These are phyloP conservation scores for Coemansia sp. DNA, from an alignment of 371 early-diverging fungal species.

Conservation along the genomic window DNA sequence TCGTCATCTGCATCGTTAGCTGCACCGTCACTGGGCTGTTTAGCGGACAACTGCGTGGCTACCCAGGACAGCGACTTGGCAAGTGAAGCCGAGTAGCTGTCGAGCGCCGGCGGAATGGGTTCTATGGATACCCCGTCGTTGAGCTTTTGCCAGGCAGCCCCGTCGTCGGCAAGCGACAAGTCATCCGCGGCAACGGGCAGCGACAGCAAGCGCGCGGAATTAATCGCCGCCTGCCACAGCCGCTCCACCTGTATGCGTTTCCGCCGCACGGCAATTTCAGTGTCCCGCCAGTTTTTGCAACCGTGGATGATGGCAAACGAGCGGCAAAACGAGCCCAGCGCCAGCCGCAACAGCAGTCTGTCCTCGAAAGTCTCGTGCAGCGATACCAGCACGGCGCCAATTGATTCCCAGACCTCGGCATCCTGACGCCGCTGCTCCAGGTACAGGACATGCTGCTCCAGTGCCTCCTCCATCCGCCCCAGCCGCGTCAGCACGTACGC, in stretches of 20 bases:
- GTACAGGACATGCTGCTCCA: constrained; percentile 30
- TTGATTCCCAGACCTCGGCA: constrained; percentile 40
- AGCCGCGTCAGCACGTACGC: constrained; percentile 23
- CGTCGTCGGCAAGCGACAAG: not conserved
- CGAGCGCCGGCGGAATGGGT: not conserved
- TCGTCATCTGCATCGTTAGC: constrained; percentile 6
- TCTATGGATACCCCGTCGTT: not conserved
- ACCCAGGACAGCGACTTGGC: constrained; percentile 20
- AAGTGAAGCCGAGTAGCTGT: constrained; percentile 1
- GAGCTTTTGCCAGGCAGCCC: not conserved
- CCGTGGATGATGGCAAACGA: constrained; percentile 26
- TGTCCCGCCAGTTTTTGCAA: constrained; percentile 36
- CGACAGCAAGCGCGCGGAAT: not conserved
- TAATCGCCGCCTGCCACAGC: constrained; percentile 7
- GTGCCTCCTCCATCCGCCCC: constrained; percentile 18
- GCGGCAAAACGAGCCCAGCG: constrained; percentile 28
- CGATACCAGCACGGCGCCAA: constrained; percentile 17
- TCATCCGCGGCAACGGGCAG: not conserved
- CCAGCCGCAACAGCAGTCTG: constrained; percentile 14
- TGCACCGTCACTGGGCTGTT: not conserved
- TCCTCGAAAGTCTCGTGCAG: not conserved
- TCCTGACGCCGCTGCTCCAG: constrained; percentile 34
- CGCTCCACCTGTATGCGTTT: constrained; percentile 13
- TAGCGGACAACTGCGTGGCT: constrained; percentile 2
- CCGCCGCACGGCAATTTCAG: constrained; percentile 23